Percentiles rank a stretch among this genome's conserved stretches.
Evolutionary conservation across 345 rosid species (phyloP).

Genomic region (Moricandia moricandioides): DNA sequence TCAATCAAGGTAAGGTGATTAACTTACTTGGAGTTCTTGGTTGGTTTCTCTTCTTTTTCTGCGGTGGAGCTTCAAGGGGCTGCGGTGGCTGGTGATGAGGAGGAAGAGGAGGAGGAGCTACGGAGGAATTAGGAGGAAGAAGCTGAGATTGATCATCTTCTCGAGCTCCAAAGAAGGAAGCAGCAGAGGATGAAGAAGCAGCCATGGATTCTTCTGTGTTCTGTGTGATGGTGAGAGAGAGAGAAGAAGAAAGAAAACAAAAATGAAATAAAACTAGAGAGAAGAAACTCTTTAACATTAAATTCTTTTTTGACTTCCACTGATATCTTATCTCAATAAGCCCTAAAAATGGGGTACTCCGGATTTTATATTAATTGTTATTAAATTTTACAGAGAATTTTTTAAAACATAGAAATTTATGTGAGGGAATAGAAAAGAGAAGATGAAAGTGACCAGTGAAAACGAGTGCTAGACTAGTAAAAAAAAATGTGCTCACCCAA

Average conservation of each 20-base stretch:
- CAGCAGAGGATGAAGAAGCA: conserved; percentile 68
- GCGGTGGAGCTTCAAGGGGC: not conserved
- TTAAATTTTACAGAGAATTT: not conserved
- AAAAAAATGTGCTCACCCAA: not conserved
- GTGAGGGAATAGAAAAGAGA: conserved; percentile 29
- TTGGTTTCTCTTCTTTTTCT: conserved; percentile 2
- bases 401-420: conserved; percentile 19
- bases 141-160: conserved; percentile 46
- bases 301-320: conserved; percentile 46
- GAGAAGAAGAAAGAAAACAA: conserved; percentile 25
- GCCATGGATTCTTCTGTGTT: conserved; percentile 46
- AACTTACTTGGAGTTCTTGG: conserved; percentile 79
- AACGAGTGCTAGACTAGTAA: conserved; percentile 23
- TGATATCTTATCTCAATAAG: conserved; percentile 43
- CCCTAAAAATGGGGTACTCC: conserved; percentile 38
- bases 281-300: conserved; percentile 38
- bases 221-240: conserved; percentile 38
- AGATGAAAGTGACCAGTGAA: conserved; percentile 33
- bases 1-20: conserved; percentile 10
- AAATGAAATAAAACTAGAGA: conserved; percentile 33
- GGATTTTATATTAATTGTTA: conserved; percentile 20
- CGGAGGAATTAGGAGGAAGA: not conserved
- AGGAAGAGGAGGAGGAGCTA: not conserved
- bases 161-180: conserved; percentile 59
- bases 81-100: not conserved